Evolutionary conservation across 2,329 filamentous ascomycete species (phyloP).

Genomic region (Thelonectria olida): DNA sequence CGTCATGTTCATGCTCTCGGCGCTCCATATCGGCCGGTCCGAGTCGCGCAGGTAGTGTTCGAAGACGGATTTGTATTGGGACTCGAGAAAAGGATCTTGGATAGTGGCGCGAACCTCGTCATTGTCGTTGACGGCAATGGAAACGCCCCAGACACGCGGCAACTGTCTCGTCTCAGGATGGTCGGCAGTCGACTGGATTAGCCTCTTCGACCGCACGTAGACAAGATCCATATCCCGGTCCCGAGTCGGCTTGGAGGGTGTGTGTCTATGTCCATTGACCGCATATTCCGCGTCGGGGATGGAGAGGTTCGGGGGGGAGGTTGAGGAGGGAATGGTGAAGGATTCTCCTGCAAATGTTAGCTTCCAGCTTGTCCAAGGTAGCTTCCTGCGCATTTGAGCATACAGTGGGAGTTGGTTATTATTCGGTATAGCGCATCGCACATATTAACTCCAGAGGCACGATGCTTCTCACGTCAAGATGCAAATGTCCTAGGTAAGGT

Average conservation of each 20-base stretch:
- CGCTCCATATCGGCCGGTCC: slow-evolving; percentile 13
- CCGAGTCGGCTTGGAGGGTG: slow-evolving; percentile 10
- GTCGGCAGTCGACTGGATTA: not conserved
- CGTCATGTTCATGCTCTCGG: slow-evolving; percentile 15
- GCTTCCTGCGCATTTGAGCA: not conserved
- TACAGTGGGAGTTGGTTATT: not conserved
- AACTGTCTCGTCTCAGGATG: not conserved
- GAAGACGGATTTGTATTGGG: slow-evolving; percentile 11
- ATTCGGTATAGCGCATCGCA: too few species aligned
- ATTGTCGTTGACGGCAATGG: slow-evolving; percentile 7
- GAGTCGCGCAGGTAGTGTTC: slow-evolving; percentile 23
- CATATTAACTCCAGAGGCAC: too few species aligned
- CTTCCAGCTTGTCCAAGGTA: not conserved
- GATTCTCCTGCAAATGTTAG: too few species aligned
- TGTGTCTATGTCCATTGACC: slow-evolving; percentile 15
- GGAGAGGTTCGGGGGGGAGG: not conserved
- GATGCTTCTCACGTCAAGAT: not conserved
- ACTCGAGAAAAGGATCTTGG: slow-evolving; percentile 13
- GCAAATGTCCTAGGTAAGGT: too few species aligned
- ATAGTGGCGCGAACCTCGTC: not conserved
- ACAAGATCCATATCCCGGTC: slow-evolving; percentile 22
- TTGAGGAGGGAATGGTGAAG: not conserved
- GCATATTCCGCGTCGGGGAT: slow-evolving; percentile 13
- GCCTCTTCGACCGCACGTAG: slow-evolving; percentile 12
- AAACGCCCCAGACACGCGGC: slow-evolving; percentile 4